Percentiles rank a stretch among this genome's conserved stretches.
Conservation (phyloP, 2,329 filamentous ascomycete species). For the Calycina marina region DNA sequence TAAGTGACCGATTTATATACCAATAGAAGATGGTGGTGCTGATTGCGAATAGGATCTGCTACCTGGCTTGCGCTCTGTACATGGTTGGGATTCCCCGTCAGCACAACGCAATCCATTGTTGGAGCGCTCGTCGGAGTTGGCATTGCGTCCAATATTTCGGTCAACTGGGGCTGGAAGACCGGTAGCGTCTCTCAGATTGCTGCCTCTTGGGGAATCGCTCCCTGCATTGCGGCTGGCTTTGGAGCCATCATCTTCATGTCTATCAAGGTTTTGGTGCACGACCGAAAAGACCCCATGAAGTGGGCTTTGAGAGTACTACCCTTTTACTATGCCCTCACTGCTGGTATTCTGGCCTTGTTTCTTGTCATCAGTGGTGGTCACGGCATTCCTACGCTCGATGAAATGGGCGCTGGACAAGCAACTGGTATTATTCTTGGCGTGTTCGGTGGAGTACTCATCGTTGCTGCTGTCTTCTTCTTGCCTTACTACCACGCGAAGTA, state of each 20-base stretch:
- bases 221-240: constrained; percentile 49
- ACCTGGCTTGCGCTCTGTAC: constrained; percentile 75
- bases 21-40: too few species aligned
- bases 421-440: constrained; percentile 18
- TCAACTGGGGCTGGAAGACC: constrained; percentile 39
- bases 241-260: constrained; percentile 56
- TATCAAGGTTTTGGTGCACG: constrained; percentile 56
- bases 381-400: constrained; percentile 19
- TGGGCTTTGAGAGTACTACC: constrained; percentile 31
- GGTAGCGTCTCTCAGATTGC: constrained; percentile 49
- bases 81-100: constrained; percentile 56
- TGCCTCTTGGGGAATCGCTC: constrained; percentile 53
- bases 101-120: constrained; percentile 27
- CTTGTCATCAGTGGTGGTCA: constrained; percentile 12
- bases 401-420: constrained; percentile 22
- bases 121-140: constrained; percentile 37
- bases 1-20: too few species aligned
- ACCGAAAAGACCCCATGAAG: constrained; percentile 54
- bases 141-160: constrained; percentile 32
- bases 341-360: constrained; percentile 12
- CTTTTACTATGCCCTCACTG: constrained; percentile 16
- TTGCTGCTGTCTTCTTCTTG: constrained; percentile 23
- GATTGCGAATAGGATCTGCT: too few species aligned
- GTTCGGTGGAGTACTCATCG: constrained; percentile 9
- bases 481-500: constrained; percentile 23